A percentile compares a stretch with the other conserved stretches of the same genome.
Evolutionary conservation across 1,139 yeast genomes (phyloP).

Genomic region (Wickerhamiella pararugosa): DNA sequence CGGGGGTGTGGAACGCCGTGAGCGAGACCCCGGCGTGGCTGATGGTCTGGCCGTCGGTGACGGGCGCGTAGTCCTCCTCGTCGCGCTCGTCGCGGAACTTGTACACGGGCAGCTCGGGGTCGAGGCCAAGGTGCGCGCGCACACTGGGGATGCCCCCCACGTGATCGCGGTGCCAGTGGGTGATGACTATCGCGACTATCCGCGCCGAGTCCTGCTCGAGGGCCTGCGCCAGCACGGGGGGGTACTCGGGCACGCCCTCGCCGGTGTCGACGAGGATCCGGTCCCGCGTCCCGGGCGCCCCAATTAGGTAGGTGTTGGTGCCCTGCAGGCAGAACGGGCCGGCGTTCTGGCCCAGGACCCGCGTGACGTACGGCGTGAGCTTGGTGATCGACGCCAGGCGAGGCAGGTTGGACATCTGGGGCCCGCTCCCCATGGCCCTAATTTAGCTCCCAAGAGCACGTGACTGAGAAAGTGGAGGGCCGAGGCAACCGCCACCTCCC

Average conservation of each 20-base stretch:
- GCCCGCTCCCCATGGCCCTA: no score
- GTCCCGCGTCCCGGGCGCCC: constrained; percentile 18
- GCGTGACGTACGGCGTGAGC: constrained; percentile 25
- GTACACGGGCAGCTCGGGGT: constrained; percentile 6
- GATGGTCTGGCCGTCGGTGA: constrained; percentile 20
- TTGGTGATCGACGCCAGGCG: constrained; percentile 20
- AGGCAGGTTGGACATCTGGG: constrained; percentile 5
- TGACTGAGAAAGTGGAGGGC: no score
- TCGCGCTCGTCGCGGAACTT: constrained; percentile 11
- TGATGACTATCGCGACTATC: constrained; percentile 21
- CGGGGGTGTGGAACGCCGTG: constrained; percentile 25
- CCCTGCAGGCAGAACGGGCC: constrained; percentile 29
- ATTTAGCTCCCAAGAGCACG: no score
- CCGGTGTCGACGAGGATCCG: constrained; percentile 28
- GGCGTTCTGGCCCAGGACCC: constrained; percentile 28
- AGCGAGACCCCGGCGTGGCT: constrained; percentile 23
- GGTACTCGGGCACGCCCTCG: constrained; percentile 24
- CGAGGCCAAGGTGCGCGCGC: constrained; percentile 7
- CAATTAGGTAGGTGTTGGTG: constrained; percentile 29
- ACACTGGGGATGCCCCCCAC: constrained; percentile 22
- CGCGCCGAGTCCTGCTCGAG: constrained; percentile 10
- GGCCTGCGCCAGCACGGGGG: constrained; percentile 14
- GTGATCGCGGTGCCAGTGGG: constrained; percentile 31
- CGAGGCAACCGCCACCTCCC: no score
- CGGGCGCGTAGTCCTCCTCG: constrained; percentile 7